Evolutionary conservation across 768 basidiomycete genomes (phyloP).

Genomic region (Agaricus subrufescens): DNA sequence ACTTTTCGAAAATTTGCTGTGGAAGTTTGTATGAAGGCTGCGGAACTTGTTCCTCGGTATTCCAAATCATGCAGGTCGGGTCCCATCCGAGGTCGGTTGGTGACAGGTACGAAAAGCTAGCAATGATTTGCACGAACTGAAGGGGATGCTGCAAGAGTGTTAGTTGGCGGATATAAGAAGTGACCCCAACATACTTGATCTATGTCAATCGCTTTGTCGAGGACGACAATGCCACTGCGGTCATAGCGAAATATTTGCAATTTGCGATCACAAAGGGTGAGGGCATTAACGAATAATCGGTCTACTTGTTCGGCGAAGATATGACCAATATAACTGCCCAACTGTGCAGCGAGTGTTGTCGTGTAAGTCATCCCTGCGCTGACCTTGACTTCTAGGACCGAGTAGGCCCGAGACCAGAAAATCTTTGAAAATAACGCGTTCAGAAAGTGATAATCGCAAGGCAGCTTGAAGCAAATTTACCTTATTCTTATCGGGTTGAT

Average conservation of each 20-base stretch:
- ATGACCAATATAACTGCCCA: neutral
- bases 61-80: neutral
- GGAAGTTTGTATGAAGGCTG: neutral
- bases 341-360: neutral
- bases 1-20: neutral
- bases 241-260: neutral
- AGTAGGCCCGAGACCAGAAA: too few relatives aligned
- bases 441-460: too few relatives aligned
- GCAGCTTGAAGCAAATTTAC: too few relatives aligned
- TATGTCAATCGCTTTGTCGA: neutral
- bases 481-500: too few relatives aligned
- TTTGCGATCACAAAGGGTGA: neutral
- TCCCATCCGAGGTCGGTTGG: neutral
- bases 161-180: neutral
- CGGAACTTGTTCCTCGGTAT: neutral
- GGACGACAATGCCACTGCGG: neutral
- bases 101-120: neutral
- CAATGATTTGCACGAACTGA: neutral
- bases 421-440: too few relatives aligned
- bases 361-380: too few relatives aligned
- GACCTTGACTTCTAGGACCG: too few relatives aligned
- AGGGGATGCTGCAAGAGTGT: neutral
- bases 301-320: neutral
- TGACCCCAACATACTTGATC: neutral
- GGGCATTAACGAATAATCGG: neutral